Percentiles rank a stretch among this genome's conserved stretches.
These are phyloP conservation scores for Protomyces macrosporus DNA, from an alignment of 1,139 yeast species.

Conservation along the genomic window DNA sequence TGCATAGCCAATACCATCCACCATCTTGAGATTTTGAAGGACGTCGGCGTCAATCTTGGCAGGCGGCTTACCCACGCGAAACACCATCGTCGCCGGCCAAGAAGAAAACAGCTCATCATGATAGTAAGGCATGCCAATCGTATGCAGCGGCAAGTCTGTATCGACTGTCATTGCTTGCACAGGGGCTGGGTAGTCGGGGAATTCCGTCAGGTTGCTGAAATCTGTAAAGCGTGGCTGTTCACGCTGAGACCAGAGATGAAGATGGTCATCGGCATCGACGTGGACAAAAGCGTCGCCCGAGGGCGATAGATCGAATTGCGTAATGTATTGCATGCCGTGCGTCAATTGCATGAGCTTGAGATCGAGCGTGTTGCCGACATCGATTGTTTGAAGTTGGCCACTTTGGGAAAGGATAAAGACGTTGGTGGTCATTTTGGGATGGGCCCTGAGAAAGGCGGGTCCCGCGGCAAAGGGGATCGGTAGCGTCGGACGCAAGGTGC, in stretches of 20 bases:
- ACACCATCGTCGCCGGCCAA: constrained; percentile 62
- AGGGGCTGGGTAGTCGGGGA: constrained; percentile 42
- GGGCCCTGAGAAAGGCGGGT: constrained; percentile 75
- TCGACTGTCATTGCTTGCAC: constrained; percentile 25
- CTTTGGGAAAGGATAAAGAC: constrained; percentile 65
- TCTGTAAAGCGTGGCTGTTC: constrained; percentile 44
- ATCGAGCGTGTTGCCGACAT: constrained; percentile 69
- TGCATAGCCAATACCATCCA: constrained; percentile 38
- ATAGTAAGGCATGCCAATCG: constrained; percentile 83
- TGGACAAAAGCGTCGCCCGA: constrained; percentile 77
- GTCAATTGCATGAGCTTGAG: constrained; percentile 38
- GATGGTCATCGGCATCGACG: constrained; percentile 56
- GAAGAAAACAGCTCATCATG: constrained; percentile 71
- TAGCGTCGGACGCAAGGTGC: constrained; percentile 65
- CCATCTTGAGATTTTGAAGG: constrained; percentile 34
- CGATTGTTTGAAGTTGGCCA: constrained; percentile 84
- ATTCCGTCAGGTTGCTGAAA: constrained; percentile 50
- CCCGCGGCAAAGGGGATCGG: constrained; percentile 90
- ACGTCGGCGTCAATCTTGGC: constrained; percentile 38
- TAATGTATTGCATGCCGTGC: constrained; percentile 43
- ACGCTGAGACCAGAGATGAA: constrained; percentile 67
- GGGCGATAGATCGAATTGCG: constrained; percentile 61
- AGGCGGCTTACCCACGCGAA: constrained; percentile 47
- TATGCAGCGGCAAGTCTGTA: constrained; percentile 50
- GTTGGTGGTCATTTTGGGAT: constrained; percentile 79